Evolutionary conservation across 2,329 filamentous ascomycete species (phyloP).

Genomic region (Botryosphaeria agaves): DNA sequence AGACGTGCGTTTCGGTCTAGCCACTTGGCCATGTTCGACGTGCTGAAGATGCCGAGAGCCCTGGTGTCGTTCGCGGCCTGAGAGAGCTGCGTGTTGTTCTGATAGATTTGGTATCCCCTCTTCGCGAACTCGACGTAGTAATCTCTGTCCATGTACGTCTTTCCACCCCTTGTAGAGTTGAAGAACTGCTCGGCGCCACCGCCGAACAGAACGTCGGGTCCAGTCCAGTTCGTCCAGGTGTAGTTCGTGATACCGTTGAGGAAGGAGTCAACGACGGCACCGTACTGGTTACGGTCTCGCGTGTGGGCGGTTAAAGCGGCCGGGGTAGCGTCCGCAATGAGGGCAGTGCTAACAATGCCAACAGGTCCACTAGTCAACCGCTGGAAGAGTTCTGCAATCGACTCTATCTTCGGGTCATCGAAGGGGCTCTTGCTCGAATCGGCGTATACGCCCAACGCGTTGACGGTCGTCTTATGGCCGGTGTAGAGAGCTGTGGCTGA

Average conservation of each 20-base stretch:
- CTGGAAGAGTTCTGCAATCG: slow-evolving; percentile 60
- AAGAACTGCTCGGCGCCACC: slow-evolving; percentile 72
- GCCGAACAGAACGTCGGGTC: slow-evolving; percentile 68
- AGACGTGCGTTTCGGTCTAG: slow-evolving; percentile 52
- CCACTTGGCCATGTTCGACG: slow-evolving; percentile 65
- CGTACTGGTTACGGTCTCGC: slow-evolving; percentile 50
- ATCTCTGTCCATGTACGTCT: slow-evolving; percentile 51
- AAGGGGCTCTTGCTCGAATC: slow-evolving; percentile 58
- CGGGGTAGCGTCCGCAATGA: slow-evolving; percentile 66
- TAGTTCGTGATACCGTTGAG: slow-evolving; percentile 64
- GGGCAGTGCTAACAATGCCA: slow-evolving; percentile 59
- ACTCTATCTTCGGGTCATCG: slow-evolving; percentile 78
- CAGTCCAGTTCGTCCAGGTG: slow-evolving; percentile 58
- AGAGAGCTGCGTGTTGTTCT: slow-evolving; percentile 57
- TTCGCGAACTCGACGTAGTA: slow-evolving; percentile 56
- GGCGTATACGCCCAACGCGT: slow-evolving; percentile 65
- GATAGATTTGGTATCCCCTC: slow-evolving; percentile 51
- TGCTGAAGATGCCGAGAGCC: slow-evolving; percentile 63
- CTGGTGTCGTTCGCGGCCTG: slow-evolving; percentile 39
- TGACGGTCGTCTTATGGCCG: slow-evolving; percentile 71
- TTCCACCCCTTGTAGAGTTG: slow-evolving; percentile 31
- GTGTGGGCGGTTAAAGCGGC: slow-evolving; percentile 60
- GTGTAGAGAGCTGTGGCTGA: slow-evolving; percentile 67
- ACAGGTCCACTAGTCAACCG: slow-evolving; percentile 46
- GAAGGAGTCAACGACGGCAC: slow-evolving; percentile 56